Evolutionary conservation across 768 basidiomycete species (phyloP).

Genomic region (Boletus tomentosulus): DNA sequence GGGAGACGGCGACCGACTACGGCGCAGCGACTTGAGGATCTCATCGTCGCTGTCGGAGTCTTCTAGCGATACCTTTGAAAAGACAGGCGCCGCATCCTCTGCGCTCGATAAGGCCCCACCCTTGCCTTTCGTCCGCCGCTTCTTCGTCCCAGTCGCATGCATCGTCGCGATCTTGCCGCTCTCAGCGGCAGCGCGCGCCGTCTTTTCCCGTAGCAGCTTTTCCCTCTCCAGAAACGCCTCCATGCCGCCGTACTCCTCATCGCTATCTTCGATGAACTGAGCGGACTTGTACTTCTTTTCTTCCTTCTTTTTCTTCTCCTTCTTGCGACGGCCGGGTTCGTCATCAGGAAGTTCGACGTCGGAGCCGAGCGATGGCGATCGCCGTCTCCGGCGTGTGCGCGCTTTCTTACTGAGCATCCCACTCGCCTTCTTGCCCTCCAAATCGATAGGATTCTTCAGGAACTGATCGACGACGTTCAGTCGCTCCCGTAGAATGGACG

Average conservation of each 20-base stretch:
- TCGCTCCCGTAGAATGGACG: slow-evolving; percentile 62
- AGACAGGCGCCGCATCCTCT: slow-evolving; percentile 13
- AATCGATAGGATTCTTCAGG: slow-evolving; percentile 74
- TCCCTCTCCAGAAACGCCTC: slow-evolving; percentile 81
- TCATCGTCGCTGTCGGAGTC: slow-evolving; percentile 26
- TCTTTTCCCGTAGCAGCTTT: slow-evolving; percentile 53
- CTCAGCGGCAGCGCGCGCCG: slow-evolving; percentile 42
- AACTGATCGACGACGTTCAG: slow-evolving; percentile 80
- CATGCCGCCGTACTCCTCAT: slow-evolving; percentile 77
- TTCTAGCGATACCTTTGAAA: slow-evolving; percentile 12
- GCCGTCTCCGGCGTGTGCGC: slow-evolving; percentile 47
- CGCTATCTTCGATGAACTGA: slow-evolving; percentile 89
- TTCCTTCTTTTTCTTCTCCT: slow-evolving; percentile 58
- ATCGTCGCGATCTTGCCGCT: slow-evolving; percentile 41
- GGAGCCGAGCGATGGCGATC: slow-evolving; percentile 45
- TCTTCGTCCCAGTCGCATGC: slow-evolving; percentile 49
- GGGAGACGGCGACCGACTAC: slow-evolving; percentile 24
- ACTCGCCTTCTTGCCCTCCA: slow-evolving; percentile 71
- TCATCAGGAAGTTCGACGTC: slow-evolving; percentile 37
- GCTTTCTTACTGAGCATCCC: slow-evolving; percentile 67
- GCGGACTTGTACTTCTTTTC: slow-evolving; percentile 80
- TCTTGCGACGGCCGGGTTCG: slow-evolving; percentile 33
- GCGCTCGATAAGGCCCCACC: slow-evolving; percentile 44
- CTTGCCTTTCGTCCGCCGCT: slow-evolving; percentile 47
- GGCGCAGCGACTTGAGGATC: slow-evolving; percentile 17